Conservation (phyloP, 2,329 filamentous ascomycete species). For the Fusarium zealandicum region DNA sequence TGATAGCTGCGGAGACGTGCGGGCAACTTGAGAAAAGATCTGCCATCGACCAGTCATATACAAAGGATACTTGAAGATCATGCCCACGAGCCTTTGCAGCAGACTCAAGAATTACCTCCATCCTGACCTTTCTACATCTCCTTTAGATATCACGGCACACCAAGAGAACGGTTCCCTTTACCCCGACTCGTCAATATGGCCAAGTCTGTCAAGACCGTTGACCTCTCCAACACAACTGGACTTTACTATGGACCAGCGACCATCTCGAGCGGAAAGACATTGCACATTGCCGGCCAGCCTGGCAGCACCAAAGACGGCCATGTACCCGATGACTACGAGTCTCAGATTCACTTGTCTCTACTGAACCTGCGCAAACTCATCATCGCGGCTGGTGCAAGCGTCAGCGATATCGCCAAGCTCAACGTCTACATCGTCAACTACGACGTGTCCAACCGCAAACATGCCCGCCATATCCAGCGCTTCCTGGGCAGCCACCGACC, state of each 20-base stretch:
- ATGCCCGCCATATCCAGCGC: slow-evolving; percentile 47
- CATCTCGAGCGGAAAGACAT: slow-evolving; percentile 12
- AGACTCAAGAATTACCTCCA: too few relatives aligned
- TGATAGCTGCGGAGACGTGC: too few relatives aligned
- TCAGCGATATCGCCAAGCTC: slow-evolving; percentile 51
- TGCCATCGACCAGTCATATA: background rate
- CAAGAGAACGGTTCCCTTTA: too few relatives aligned
- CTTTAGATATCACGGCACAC: too few relatives aligned
- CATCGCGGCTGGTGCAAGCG: slow-evolving; percentile 45
- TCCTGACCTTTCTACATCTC: too few relatives aligned
- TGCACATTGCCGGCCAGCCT: slow-evolving; percentile 48
- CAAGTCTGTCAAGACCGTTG: slow-evolving; percentile 21
- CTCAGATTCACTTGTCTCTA: slow-evolving; percentile 51
- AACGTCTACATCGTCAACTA: slow-evolving; percentile 55
- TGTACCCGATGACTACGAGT: slow-evolving; percentile 49
- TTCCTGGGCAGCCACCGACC: slow-evolving; percentile 51
- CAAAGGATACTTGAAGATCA: background rate
- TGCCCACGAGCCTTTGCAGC: background rate
- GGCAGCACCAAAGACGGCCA: slow-evolving; percentile 44
- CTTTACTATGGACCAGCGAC: slow-evolving; percentile 26
- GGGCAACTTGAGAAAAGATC: background rate
- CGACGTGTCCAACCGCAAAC: slow-evolving; percentile 46
- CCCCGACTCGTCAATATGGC: slow-evolving; percentile 6
- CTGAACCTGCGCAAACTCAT: slow-evolving; percentile 49
- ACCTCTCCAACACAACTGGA: slow-evolving; percentile 24